phyloP scores from a whole-genome alignment of 169 alveolate genomes.

The Eimeria praecox region DNA sequence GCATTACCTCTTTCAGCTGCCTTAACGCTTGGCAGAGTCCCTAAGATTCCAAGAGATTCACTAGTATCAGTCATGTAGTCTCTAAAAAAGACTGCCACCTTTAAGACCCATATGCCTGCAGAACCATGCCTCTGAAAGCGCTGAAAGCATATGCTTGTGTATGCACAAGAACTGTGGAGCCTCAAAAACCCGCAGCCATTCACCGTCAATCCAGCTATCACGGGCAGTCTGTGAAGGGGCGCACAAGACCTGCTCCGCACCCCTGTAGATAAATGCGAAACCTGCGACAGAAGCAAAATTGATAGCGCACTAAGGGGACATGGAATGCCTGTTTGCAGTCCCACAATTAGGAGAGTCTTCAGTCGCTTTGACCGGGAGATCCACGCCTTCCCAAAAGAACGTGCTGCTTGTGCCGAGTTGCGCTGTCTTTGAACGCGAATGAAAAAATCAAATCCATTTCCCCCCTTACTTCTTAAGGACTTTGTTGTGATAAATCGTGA shows the following conservation, averaged over 20 bases:
- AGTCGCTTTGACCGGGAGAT: conserved; percentile 84
- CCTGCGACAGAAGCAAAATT: conserved; percentile 77
- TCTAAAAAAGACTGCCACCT: conserved; percentile 62
- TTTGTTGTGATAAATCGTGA: conserved; percentile 66
- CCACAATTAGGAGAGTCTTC: conserved; percentile 82
- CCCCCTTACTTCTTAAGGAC: conserved; percentile 58
- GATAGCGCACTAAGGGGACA: not conserved
- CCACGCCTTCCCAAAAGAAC: conserved; percentile 86
- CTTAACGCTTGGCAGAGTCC: conserved; percentile 79
- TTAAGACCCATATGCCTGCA: conserved; percentile 87
- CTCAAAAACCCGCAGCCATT: not conserved
- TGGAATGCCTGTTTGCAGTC: not conserved
- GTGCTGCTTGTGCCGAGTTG: conserved; percentile 78
- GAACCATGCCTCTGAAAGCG: conserved; percentile 88
- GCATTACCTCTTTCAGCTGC: conserved; percentile 73
- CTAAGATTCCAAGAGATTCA: conserved; percentile 13
- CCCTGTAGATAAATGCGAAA: conserved; percentile 85
- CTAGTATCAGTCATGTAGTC: not conserved
- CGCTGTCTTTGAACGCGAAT: not conserved
- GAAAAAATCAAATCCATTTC: not conserved
- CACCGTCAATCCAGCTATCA: conserved; percentile 88
- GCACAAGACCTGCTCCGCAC: conserved; percentile 86
- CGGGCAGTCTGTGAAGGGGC: conserved; percentile 84
- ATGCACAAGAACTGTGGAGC: not conserved
- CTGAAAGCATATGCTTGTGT: not conserved